phyloP scores from a whole-genome alignment of 345 rosid genomes.

The Euphorbia tirucalli region DNA sequence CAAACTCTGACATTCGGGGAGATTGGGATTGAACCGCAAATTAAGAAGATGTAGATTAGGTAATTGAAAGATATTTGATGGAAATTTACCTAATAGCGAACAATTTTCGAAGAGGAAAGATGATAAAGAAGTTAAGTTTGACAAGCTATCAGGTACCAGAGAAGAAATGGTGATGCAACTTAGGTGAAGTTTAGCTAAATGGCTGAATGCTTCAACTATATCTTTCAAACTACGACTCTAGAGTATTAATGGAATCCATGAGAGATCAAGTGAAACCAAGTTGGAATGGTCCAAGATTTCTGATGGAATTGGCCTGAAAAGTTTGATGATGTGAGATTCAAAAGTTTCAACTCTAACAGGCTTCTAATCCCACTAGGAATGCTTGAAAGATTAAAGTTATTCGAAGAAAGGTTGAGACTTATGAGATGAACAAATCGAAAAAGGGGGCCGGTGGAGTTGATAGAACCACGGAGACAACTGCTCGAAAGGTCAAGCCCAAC shows the following conservation, averaged over 20 bases:
- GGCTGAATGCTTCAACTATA: neutral
- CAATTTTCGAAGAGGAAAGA: neutral
- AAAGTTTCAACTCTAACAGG: constrained; percentile 3
- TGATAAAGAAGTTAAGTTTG: constrained; percentile 2
- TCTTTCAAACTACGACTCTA: neutral
- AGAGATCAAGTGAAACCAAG: neutral
- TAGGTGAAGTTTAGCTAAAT: neutral
- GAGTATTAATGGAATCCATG: neutral
- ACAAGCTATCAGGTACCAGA: neutral
- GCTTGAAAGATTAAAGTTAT: constrained; percentile 15
- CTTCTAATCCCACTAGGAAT: constrained; percentile 8
- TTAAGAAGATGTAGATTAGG: neutral
- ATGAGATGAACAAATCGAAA: constrained; percentile 20
- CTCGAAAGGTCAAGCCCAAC: constrained; percentile 14
- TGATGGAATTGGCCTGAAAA: constrained; percentile 22
- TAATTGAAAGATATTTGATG: neutral
- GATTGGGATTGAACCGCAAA: neutral
- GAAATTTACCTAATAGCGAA: neutral
- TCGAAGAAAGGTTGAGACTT: constrained; percentile 15
- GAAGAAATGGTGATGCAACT: neutral
- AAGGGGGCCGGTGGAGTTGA: constrained; percentile 16
- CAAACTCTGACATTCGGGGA: neutral
- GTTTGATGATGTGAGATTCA: constrained; percentile 3
- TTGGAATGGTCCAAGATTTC: constrained; percentile 3
- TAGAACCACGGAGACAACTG: constrained; percentile 21